Conservation (phyloP, 2,329 filamentous ascomycete genomes). For the Botrytis paeoniae region DNA sequence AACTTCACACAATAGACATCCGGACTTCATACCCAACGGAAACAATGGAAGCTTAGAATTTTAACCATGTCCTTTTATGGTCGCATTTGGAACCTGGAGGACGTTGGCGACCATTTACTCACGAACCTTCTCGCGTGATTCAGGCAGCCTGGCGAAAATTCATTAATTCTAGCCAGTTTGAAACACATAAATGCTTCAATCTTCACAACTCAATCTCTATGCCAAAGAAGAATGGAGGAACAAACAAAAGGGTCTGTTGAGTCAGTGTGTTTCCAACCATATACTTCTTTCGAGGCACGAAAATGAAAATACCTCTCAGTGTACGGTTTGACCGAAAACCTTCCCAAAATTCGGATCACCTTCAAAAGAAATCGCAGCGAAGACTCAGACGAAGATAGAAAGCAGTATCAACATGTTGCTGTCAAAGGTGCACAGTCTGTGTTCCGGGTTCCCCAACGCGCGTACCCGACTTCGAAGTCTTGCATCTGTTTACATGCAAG, state of each 20-base stretch:
- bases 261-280: background rate
- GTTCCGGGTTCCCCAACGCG: fast-evolving
- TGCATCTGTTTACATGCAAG: background rate
- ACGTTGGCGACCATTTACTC: background rate
- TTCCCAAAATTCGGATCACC: fast-evolving
- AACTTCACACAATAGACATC: background rate
- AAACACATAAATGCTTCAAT: background rate
- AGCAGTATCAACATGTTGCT: fast-evolving
- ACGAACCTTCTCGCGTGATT: background rate
- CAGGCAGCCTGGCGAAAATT: background rate
- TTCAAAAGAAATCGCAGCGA: background rate
- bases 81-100: background rate
- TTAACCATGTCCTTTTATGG: no score
- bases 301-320: background rate
- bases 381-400: background rate
- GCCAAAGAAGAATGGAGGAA: background rate
- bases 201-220: background rate
- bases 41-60: background rate
- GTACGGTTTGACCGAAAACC: fast-evolving
- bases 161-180: background rate
- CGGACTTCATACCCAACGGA: no score
- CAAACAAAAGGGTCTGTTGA: background rate
- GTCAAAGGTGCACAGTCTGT: background rate
- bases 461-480: background rate
- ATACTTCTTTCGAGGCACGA: background rate